phyloP scores from a whole-genome alignment of 1,284 basidiomycete genomes.

The Cryptococcus sp. region DNA sequence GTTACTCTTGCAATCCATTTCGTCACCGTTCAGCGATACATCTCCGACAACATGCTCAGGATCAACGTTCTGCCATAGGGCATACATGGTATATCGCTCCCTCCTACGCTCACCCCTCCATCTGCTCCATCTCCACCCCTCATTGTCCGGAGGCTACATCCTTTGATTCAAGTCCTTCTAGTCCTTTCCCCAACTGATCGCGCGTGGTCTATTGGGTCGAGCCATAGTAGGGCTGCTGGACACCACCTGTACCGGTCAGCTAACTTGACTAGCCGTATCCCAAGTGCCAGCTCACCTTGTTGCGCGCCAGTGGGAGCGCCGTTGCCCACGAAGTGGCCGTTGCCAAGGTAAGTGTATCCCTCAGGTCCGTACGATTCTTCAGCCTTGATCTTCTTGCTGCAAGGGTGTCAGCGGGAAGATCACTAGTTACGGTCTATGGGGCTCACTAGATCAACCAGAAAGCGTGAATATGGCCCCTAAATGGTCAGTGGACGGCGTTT shows the following conservation, averaged over 20 bases:
- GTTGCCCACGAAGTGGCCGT: constrained; percentile 40
- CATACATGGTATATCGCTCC: too few species aligned
- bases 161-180: too few species aligned
- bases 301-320: constrained; percentile 5
- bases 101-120: too few species aligned
- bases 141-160: too few species aligned
- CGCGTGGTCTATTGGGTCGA: constrained; percentile 9
- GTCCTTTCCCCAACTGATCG: too few species aligned
- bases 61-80: too few species aligned
- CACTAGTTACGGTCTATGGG: not conserved
- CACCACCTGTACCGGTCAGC: not conserved
- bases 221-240: constrained; percentile 29
- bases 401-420: constrained; percentile 15
- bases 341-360: constrained; percentile 53
- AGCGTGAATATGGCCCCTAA: constrained; percentile 48
- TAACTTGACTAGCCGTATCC: not conserved
- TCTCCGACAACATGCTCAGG: too few species aligned
- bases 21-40: too few species aligned
- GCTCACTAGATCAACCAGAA: constrained; percentile 49
- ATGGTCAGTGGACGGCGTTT: not conserved
- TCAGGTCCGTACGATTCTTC: constrained; percentile 66
- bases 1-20: too few species aligned
- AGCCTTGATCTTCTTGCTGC: constrained; percentile 69
- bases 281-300: not conserved
- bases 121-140: too few species aligned